Base-by-base conservation (phyloP, 352 stramenopile genomes). In the Blastocystis sp. region DNA sequence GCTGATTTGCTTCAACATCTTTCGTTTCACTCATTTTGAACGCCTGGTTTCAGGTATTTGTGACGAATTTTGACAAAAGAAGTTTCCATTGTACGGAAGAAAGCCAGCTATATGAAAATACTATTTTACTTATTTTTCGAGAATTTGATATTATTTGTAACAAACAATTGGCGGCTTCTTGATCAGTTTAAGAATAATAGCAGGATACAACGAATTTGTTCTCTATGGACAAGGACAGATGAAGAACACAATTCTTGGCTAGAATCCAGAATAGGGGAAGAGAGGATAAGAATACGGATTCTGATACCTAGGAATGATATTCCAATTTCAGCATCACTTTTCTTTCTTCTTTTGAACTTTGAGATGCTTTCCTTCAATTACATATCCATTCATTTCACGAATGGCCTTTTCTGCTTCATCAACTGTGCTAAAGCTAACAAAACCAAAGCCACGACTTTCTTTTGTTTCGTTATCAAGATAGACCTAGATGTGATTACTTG, bases 301-400 rank as follows among this genome's bases (percentile, higher is more conserved):
- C 46, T 19, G 9, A 52, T 54, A 16, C 7, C 12, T 54, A 75
- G 1, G 1, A 21, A 52, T 21, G 16, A 51, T 9, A 9, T 49
- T 24, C 1, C 6, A 1, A 5, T 16, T 29, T n/a, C 63, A 35
- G 3, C 42, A 78, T 14, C 7, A 35, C 27, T 83, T 65, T 49
- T 83, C 71, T 46, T 46, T 61, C 29, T 83, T 83, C 71, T 67
- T 83, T 37, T 83, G 71, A 11, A 83, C 71, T 43, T 83, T 83
- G 4, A 83, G 35, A 11, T 42, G 24, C 21, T 83, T 83, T 54
- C 71, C 71, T 12, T 83, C 32, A n/a, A 83, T 43, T 24, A 29
- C 24, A 49, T 43, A 66, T 19, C 71, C 71, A 66, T 83, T 83
- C 71, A 83, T 51, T 9, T 37, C 19, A 35, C 1, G 16, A 46